Base-by-base conservation (phyloP, 2,329 filamentous ascomycete species). In the Diplodia scrobiculata region DNA sequence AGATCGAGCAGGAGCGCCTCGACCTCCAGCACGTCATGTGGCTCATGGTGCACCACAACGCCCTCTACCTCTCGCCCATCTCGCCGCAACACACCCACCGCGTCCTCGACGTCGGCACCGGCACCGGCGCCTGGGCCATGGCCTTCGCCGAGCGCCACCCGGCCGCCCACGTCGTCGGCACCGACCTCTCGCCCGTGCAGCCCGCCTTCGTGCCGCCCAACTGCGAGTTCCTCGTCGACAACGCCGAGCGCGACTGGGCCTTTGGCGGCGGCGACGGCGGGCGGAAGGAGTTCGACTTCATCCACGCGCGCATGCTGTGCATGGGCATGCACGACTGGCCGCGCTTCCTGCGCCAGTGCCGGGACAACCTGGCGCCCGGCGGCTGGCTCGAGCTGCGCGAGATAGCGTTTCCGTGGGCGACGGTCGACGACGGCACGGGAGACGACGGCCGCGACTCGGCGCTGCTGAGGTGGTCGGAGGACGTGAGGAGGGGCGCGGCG, bases 271-370 rank as follows among this genome's bases (percentile, higher is more conserved):
- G 21, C 21, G 21, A 1, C 10, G 13, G 11, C 2, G 21, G 21
- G 21, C 21, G 21, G 21, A 25, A 25, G 25, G 4, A 75, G 21
- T 86, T 84, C 70, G 85, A 87, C 72, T 81, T 84, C 69, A 81
- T 87, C 81, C 78, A 82, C 81, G 70, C 80, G 75, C 70, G 81
- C 71, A 68, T 81, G 79, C 77, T 84, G 79, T 69, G 78, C 70
- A 80, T 80, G 36, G 79, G 81, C 27, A 79, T 89, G 29, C 75
- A 78, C 11, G 78, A 87, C 70, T 85, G 84, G 72, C 74, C 75
- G 2, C 72, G 75, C 10, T 73, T 87, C 63, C 69, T 84, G 13
- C 73, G 78, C 19, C 77, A 80, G 41, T 45, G 47, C 25, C 58
- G 50, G 45, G 32, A 54, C 60, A 73, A 78, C 68, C 76, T 83